phyloP scores from a whole-genome alignment of 495 filamentous ascomycete species.

The Lepraria neglecta region DNA sequence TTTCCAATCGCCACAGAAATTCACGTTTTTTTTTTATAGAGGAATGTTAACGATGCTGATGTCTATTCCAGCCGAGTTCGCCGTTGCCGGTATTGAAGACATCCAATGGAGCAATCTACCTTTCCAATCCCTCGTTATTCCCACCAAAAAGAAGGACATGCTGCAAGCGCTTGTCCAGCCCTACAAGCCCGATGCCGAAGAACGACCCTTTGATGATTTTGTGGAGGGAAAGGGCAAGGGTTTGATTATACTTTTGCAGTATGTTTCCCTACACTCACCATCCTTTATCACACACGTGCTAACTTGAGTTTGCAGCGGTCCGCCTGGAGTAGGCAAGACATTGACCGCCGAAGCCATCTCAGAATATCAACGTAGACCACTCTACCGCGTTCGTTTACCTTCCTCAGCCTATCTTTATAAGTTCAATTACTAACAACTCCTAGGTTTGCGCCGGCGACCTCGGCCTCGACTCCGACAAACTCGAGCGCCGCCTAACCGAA shows the following conservation, averaged over 20 bases:
- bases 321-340: conserved; percentile 30
- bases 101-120: conserved; percentile 21
- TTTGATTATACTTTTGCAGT: conserved; percentile 27
- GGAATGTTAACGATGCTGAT: not conserved
- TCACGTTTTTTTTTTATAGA: not conserved
- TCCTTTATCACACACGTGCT: not conserved
- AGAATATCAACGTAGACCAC: conserved; percentile 25
- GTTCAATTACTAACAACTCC: not conserved
- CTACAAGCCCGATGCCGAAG: conserved; percentile 18
- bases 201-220: conserved; percentile 26
- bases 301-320: conserved; percentile 13
- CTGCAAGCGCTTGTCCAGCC: conserved; percentile 39
- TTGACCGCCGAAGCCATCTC: conserved; percentile 29
- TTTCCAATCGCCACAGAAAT: not conserved
- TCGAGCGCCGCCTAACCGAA: conserved; percentile 23
- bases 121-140: conserved; percentile 23
- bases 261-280: not conserved
- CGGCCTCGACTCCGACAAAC: conserved; percentile 23
- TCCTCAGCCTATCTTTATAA: too few relatives aligned
- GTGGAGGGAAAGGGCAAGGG: conserved; percentile 29
- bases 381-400: conserved; percentile 22
- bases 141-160: conserved; percentile 29
- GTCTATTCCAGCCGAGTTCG: conserved; percentile 17
- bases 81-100: conserved; percentile 20
- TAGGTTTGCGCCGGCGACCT: conserved; percentile 28